A percentile compares a stretch with the other conserved stretches of the same genome.
Conservation (phyloP, 768 basidiomycete genomes). For the Lepiota brunneoincarnata region DNA sequence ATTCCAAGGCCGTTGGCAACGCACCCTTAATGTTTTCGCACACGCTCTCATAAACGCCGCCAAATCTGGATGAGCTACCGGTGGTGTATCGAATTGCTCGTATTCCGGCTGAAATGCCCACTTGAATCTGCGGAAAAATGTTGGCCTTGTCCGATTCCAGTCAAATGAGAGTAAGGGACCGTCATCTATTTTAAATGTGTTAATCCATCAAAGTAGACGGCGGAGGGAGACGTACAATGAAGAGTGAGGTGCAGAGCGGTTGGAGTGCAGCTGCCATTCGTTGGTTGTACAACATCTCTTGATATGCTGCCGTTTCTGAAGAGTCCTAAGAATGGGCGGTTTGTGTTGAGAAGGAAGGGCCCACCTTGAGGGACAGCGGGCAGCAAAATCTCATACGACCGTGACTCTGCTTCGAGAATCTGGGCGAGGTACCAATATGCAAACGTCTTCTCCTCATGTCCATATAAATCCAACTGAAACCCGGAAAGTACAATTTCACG, state of each 20-base stretch:
- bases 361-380: constrained; percentile 36
- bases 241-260: constrained; percentile 50
- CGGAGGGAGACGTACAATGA: constrained; percentile 40
- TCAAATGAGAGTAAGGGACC: constrained; percentile 43
- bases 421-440: constrained; percentile 73
- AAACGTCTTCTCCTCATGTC: constrained; percentile 62
- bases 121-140: constrained; percentile 69
- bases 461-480: constrained; percentile 74
- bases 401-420: constrained; percentile 56
- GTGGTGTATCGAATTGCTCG: constrained; percentile 40
- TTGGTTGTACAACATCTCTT: constrained; percentile 49
- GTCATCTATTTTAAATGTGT: constrained; percentile 37
- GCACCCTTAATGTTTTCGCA: neutral
- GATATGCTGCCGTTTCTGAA: constrained; percentile 35
- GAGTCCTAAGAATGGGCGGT: neutral
- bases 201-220: neutral
- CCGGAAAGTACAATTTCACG: constrained; percentile 73
- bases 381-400: constrained; percentile 48
- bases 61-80: constrained; percentile 57
- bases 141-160: constrained; percentile 50
- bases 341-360: neutral
- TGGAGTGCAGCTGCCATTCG: constrained; percentile 58
- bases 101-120: constrained; percentile 72
- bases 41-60: constrained; percentile 36
- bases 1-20: neutral